Evolutionary conservation across 225 moss, liverwort and hornwort genomes (phyloP), one percentile per base, ranked within the genome.

Genomic region (Marchantia paleacea): DNA sequence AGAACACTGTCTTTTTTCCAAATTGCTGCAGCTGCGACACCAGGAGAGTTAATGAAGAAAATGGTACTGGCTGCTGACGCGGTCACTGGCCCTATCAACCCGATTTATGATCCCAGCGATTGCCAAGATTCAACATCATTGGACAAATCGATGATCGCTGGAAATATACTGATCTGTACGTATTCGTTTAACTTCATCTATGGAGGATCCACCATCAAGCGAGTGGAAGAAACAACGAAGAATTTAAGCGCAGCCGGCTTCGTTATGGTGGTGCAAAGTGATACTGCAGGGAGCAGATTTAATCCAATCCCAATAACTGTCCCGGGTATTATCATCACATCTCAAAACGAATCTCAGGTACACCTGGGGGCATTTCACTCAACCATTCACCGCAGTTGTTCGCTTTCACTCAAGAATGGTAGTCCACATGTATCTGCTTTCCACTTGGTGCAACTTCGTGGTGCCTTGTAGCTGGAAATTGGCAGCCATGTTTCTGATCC

Each of bases 141-240:
- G n/a, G 76, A 83, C 52, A 68, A 66, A 64, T 63, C 24, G 12
- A 73, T 57, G 76, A 30, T 88, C 24, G 73, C 79, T 39, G 85
- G 88, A 24, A 88, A 88, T 10, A 78, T 88, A 55, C 80, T 89
- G 24, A 89, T 89, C 47, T 85, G 86, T 69, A 86, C 83, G 3
- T 89, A 82, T 80, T 91, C 90, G 25, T 93, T 87, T 83, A 93
- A 88, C 75, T 93, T 90, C 79, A 82, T 93, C 52, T 91, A 88
- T 63, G 93, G 93, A 5, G 89, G 89, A 52, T 90, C 90, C 30
- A 90, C 91, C 8, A 72, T 93, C 25, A 82, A 84, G 50, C 87
- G 85, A 75, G 81, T 91, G 16, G 87, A 90, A 61, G 88, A 89
- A 69, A 86, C 90, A 48, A 78, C 85, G 25, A 51, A 39, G 53